phyloP scores from a whole-genome alignment of 2,329 filamentous ascomycete species.

The Ilyonectria mors-panacis region DNA sequence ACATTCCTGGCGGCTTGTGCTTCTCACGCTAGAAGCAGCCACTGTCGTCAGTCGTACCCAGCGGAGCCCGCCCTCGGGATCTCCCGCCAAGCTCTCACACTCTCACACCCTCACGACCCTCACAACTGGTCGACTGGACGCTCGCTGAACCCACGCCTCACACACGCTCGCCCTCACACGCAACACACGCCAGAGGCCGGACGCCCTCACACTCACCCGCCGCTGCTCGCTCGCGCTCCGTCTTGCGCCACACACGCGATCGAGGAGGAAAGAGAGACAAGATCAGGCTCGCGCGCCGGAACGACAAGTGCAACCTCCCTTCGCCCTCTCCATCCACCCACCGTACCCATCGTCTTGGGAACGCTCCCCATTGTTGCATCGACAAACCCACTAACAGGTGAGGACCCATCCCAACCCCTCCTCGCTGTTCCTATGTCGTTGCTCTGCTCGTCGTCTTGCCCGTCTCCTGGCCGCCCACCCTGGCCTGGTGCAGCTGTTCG shows the following conservation, averaged over 20 bases:
- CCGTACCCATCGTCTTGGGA: not conserved
- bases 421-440: not conserved
- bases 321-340: not conserved
- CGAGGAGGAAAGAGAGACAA: conserved; percentile 23
- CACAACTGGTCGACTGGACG: not conserved
- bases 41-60: conserved; percentile 49
- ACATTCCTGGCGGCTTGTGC: conserved; percentile 36
- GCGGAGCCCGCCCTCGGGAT: conserved; percentile 43
- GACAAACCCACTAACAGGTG: conserved; percentile 10
- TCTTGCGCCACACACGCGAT: not conserved
- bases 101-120: conserved; percentile 14
- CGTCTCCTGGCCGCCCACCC: not conserved
- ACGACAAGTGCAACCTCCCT: not conserved
- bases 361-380: conserved; percentile 23
- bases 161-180: not conserved
- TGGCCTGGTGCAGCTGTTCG: not conserved
- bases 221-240: not conserved
- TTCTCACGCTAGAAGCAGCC: conserved; percentile 45
- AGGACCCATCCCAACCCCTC: not conserved
- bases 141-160: not conserved
- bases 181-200: not conserved
- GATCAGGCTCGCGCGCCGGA: not conserved
- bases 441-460: not conserved
- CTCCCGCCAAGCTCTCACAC: conserved; percentile 42
- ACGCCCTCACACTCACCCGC: conserved; percentile 3